A percentile compares a stretch with the other conserved stretches of the same genome.
Evolutionary conservation across 169 alveolate genomes (phyloP).

Genomic region (Eimeria nieschulzi): DNA sequence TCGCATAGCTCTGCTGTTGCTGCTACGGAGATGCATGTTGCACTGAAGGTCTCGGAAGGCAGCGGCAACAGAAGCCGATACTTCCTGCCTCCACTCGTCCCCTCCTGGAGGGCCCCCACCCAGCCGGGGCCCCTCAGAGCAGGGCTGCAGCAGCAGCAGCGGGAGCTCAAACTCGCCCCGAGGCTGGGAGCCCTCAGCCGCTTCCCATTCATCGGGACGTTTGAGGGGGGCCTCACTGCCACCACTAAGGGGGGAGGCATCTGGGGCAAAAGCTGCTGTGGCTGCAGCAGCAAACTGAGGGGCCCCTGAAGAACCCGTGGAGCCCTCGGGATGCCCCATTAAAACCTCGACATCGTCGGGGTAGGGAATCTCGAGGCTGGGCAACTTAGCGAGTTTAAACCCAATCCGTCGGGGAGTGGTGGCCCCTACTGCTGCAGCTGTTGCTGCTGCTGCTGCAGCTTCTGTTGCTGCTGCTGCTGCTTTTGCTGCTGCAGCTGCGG

Average conservation of each 20-base stretch:
- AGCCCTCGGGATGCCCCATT: not conserved
- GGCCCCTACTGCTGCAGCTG: not conserved
- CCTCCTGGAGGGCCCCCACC: constrained; percentile 18
- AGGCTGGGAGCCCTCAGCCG: not conserved
- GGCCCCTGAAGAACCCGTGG: not conserved
- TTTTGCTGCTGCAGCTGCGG: constrained; percentile 28
- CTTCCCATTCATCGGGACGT: constrained; percentile 12
- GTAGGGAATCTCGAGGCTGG: too few species aligned
- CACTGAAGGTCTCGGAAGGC: constrained; percentile 16
- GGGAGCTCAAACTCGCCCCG: constrained; percentile 18
- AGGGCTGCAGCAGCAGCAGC: constrained; percentile 40
- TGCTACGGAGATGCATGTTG: constrained; percentile 6
- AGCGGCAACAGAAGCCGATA: constrained; percentile 43
- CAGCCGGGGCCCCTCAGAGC: constrained; percentile 26
- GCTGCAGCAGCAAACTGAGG: not conserved
- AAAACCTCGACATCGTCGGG: not conserved
- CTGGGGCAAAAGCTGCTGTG: not conserved
- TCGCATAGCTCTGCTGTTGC: constrained; percentile 35
- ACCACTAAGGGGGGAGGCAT: not conserved
- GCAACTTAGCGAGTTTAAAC: too few species aligned
- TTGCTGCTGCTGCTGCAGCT: constrained; percentile 23
- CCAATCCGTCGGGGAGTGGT: too few species aligned
- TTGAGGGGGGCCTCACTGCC: not conserved
- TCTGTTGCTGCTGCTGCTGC: constrained; percentile 15
- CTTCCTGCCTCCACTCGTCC: constrained; percentile 13